These are phyloP conservation scores for Drechslerella coelobrocha DNA, from an alignment of 2,329 filamentous ascomycete species.

Conservation along the genomic window DNA sequence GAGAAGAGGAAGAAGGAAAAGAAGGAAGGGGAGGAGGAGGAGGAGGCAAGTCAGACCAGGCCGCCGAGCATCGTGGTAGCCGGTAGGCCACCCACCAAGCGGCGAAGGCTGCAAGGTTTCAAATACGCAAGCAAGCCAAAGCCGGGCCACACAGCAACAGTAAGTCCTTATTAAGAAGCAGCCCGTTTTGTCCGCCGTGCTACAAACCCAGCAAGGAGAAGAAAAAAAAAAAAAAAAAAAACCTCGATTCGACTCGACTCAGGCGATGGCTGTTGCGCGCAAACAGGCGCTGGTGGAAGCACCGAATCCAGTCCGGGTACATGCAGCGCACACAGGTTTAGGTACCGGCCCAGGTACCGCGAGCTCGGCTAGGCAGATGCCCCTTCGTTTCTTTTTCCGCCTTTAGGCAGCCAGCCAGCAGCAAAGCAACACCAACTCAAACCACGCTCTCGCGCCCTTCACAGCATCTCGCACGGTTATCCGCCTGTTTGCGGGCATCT, in stretches of 20 bases:
- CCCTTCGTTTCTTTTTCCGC: conserved; percentile 1
- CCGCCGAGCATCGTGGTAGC: not conserved
- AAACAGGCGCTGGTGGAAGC: no score
- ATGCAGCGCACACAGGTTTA: not conserved
- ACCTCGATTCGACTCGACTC: no score
- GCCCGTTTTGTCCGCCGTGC: no score
- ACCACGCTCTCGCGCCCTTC: no score
- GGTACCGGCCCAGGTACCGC: not conserved
- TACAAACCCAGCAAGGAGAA: no score
- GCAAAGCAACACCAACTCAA: conserved; percentile 13
- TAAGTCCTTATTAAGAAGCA: not conserved
- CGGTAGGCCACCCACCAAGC: no score
- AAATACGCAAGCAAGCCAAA: not conserved
- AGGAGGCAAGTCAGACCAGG: conserved; percentile 4
- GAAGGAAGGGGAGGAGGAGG: conserved; percentile 18
- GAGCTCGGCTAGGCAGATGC: conserved; percentile 5
- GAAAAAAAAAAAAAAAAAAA: no score
- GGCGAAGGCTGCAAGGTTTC: conserved; percentile 5
- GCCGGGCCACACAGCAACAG: not conserved
- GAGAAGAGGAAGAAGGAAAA: conserved; percentile 7
- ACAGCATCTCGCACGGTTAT: no score
- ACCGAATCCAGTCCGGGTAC: not conserved
- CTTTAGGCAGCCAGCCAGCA: conserved; percentile 19
- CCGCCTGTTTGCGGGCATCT: no score
- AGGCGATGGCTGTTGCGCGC: no score